Conservation (phyloP, 2,329 filamentous ascomycete genomes). For the Tolypocladium cylindrosporum region DNA sequence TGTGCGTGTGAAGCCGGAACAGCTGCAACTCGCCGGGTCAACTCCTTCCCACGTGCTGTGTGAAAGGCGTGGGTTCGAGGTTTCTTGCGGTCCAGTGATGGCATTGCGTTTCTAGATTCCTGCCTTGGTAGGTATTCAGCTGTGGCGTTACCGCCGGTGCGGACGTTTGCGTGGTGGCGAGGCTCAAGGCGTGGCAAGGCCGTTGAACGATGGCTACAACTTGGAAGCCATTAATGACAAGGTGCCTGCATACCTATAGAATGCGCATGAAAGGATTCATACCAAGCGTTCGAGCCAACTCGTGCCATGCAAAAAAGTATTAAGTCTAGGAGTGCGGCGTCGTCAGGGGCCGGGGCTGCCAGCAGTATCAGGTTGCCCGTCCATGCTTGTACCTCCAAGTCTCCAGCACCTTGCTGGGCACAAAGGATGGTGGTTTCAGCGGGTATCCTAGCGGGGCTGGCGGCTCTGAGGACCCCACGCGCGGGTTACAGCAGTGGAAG, state of each 20-base stretch:
- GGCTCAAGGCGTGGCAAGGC: not conserved
- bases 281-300: not conserved
- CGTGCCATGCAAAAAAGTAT: not conserved
- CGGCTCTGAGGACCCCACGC: not conserved
- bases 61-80: not conserved
- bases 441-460: not conserved
- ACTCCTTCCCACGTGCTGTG: not conserved
- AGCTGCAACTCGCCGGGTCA: not conserved
- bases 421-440: not conserved
- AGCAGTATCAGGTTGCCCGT: not conserved
- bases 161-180: not conserved
- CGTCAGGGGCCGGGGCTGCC: too few species aligned
- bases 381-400: too few species aligned
- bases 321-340: too few species aligned
- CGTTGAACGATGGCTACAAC: not conserved
- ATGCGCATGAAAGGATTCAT: not conserved
- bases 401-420: too few species aligned
- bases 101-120: not conserved
- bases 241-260: not conserved
- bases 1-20: not conserved
- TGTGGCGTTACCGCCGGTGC: not conserved
- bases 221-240: not conserved
- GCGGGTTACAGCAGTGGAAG: not conserved
- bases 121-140: not conserved
- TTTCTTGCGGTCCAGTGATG: not conserved